phyloP scores from a whole-genome alignment of 1,284 basidiomycete genomes.

The Stereum hirsutum region DNA sequence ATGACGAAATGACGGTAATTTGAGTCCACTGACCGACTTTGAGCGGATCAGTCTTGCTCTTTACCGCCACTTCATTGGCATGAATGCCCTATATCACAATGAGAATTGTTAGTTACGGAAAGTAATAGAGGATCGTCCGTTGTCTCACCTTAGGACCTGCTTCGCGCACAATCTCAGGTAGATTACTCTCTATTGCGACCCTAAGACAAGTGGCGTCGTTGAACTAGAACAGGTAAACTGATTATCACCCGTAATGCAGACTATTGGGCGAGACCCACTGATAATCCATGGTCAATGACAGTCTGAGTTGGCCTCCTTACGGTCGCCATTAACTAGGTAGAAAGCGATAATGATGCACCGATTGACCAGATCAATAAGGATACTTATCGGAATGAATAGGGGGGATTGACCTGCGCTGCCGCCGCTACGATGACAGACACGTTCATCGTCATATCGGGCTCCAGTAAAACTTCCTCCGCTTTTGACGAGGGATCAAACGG shows the following conservation, averaged over 20 bases:
- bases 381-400: not conserved
- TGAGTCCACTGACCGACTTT: constrained; percentile 9
- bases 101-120: not conserved
- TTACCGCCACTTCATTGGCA: constrained; percentile 15
- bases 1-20: not conserved
- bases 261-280: not conserved
- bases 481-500: constrained; percentile 9
- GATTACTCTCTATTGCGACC: not conserved
- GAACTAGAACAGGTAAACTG: not conserved
- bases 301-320: not conserved
- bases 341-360: not conserved
- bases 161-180: constrained; percentile 1
- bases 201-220: not conserved
- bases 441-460: constrained; percentile 5
- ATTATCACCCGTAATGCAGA: not conserved
- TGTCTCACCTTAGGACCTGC: constrained; percentile 1
- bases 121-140: not conserved
- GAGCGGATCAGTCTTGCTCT: constrained; percentile 9
- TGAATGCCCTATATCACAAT: constrained; percentile 12
- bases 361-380: not conserved
- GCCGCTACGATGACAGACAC: not conserved
- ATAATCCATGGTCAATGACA: not conserved
- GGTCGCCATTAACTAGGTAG: not conserved
- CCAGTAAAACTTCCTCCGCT: constrained; percentile 10
- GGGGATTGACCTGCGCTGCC: not conserved